Evolutionary conservation across 371 early-diverging fungal genomes (phyloP).

Genomic region (Sporodiniella umbellata): DNA sequence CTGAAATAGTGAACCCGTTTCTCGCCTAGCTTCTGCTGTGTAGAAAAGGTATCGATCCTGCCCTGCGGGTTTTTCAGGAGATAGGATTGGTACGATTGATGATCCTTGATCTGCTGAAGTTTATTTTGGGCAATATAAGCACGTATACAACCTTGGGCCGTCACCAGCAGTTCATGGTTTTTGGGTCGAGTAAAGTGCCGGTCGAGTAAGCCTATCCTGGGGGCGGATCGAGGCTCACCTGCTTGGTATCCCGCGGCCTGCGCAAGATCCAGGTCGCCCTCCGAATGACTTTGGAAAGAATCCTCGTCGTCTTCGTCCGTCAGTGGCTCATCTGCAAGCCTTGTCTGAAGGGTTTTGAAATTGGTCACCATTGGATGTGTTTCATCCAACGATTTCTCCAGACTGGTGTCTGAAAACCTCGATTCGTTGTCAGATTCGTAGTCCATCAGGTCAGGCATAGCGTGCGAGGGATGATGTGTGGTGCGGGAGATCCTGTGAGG

Average conservation of each 20-base stretch:
- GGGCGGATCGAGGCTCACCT: too few relatives aligned
- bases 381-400: constrained; percentile 6
- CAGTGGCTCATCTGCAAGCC: too few relatives aligned
- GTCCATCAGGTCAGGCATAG: constrained; percentile 2
- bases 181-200: constrained; percentile 9
- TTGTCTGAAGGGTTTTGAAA: not conserved
- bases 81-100: constrained; percentile 12
- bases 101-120: constrained; percentile 19
- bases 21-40: constrained; percentile 13
- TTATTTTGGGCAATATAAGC: constrained; percentile 13
- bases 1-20: constrained; percentile 13
- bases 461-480: not conserved
- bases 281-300: too few relatives aligned
- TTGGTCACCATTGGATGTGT: not conserved
- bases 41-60: constrained; percentile 6
- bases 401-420: constrained; percentile 1
- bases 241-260: too few relatives aligned
- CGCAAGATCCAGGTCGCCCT: too few relatives aligned
- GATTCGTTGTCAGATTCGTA: constrained; percentile 21
- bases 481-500: not conserved
- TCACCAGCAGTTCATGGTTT: constrained; percentile 5
- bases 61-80: constrained; percentile 11
- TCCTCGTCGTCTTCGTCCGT: not conserved
- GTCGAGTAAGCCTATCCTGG: constrained; percentile 3
- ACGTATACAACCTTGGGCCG: constrained; percentile 13